phyloP scores from a whole-genome alignment of 768 basidiomycete genomes.

The Russula emetica region DNA sequence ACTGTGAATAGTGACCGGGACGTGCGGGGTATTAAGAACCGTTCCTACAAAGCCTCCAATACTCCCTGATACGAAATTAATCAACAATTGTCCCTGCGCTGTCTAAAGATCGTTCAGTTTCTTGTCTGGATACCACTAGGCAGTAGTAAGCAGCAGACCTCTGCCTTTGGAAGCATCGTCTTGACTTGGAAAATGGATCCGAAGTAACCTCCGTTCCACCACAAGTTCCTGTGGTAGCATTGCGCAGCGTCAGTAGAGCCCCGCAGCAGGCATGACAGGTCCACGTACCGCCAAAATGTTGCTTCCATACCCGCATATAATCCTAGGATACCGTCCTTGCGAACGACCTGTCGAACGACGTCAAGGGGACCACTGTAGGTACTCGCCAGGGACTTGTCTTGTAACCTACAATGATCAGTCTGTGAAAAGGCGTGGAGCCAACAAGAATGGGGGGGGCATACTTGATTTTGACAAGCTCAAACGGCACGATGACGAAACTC shows the following conservation, averaged over 20 bases:
- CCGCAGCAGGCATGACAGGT: neutral
- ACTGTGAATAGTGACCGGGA: conserved; percentile 4
- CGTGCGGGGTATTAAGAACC: conserved; percentile 86
- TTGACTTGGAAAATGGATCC: conserved; percentile 86
- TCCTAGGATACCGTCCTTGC: conserved; percentile 75
- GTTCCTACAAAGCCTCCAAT: conserved; percentile 91
- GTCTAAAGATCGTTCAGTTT: conserved; percentile 6
- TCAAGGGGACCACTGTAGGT: conserved; percentile 90
- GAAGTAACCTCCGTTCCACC: conserved; percentile 97
- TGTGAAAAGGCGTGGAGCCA: neutral
- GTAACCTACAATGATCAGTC: conserved; percentile 48
- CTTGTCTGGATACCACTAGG: neutral
- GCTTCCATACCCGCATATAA: conserved; percentile 95
- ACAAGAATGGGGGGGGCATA: conserved; percentile 28
- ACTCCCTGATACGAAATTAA: conserved; percentile 89
- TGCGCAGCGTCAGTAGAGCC: neutral
- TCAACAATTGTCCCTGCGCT: conserved; percentile 46
- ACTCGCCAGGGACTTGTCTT: conserved; percentile 73
- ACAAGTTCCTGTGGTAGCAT: conserved; percentile 55
- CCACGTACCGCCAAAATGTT: conserved; percentile 86
- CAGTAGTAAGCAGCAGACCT: conserved; percentile 46
- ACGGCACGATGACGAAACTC: conserved; percentile 92
- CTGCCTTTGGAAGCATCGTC: conserved; percentile 73
- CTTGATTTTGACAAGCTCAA: conserved; percentile 93
- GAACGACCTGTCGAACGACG: conserved; percentile 75